phyloP scores from a whole-genome alignment of 371 early-diverging fungal species.

The Blastocladiella emersonii region DNA sequence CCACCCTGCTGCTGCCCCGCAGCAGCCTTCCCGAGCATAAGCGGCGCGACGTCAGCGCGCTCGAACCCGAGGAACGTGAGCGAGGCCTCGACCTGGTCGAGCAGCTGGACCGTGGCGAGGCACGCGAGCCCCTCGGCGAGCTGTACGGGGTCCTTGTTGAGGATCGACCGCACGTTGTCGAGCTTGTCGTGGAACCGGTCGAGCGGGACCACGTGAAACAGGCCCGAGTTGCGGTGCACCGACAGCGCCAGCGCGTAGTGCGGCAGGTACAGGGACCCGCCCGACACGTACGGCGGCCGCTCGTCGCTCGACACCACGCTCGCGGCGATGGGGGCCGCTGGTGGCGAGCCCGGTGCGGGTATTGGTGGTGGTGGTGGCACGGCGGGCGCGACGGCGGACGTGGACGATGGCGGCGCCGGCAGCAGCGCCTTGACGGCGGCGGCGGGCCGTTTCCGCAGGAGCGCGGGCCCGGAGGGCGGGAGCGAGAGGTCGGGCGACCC shows the following conservation, averaged over 20 bases:
- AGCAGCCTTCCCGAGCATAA: too few species aligned
- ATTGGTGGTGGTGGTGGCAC: too few species aligned
- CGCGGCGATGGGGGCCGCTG: neutral
- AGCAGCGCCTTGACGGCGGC: neutral
- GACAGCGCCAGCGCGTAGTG: neutral
- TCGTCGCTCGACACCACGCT: too few species aligned
- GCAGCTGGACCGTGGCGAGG: neutral
- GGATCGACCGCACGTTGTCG: neutral
- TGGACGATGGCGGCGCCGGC: neutral
- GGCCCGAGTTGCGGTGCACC: neutral
- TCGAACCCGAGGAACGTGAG: neutral
- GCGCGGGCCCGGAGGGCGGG: too few species aligned
- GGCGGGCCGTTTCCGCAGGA: too few species aligned
- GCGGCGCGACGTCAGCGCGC: neutral
- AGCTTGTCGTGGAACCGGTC: neutral
- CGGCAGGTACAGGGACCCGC: neutral
- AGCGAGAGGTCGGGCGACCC: too few species aligned
- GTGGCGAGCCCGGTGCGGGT: too few species aligned
- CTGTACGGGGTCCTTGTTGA: neutral
- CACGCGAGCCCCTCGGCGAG: neutral
- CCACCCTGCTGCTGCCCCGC: too few species aligned
- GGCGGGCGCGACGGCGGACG: too few species aligned
- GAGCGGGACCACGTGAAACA: neutral
- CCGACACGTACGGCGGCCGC: too few species aligned
- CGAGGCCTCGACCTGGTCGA: neutral